These are phyloP conservation scores for Prunus fruticosa DNA, from an alignment of 306 rosid genomes.

Conservation along the genomic window DNA sequence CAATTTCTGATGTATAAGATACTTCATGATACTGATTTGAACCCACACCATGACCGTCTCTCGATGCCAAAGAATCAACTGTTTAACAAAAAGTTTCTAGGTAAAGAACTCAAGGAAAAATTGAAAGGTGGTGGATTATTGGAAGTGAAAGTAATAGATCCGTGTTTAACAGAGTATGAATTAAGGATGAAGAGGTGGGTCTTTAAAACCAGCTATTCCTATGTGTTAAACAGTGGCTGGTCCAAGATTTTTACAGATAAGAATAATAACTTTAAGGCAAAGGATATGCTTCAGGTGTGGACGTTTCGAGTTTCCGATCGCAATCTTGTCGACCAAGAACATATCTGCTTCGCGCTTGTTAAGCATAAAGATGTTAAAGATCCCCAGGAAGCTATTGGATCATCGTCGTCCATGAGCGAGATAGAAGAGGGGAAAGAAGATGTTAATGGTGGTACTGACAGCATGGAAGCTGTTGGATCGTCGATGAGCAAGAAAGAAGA, in stretches of 20 bases:
- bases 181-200: neutral
- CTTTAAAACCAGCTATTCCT: neutral
- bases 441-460: neutral
- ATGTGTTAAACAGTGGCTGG: neutral
- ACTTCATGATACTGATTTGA: neutral
- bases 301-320: neutral
- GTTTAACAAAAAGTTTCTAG: neutral
- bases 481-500: neutral
- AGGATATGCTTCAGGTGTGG: neutral
- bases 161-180: neutral
- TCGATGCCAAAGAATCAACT: neutral
- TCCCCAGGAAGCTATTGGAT: too few relatives aligned
- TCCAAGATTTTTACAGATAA: neutral
- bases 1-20: neutral
- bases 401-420: too few relatives aligned
- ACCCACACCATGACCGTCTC: neutral
- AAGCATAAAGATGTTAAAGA: neutral
- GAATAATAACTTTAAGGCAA: too few relatives aligned
- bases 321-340: neutral
- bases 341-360: neutral
- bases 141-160: neutral
- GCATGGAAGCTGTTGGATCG: too few relatives aligned
- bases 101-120: neutral
- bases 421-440: too few relatives aligned
- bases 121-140: neutral